Base-by-base conservation (phyloP, 73 alveolate genomes). In the Diophrys sp. region DNA sequence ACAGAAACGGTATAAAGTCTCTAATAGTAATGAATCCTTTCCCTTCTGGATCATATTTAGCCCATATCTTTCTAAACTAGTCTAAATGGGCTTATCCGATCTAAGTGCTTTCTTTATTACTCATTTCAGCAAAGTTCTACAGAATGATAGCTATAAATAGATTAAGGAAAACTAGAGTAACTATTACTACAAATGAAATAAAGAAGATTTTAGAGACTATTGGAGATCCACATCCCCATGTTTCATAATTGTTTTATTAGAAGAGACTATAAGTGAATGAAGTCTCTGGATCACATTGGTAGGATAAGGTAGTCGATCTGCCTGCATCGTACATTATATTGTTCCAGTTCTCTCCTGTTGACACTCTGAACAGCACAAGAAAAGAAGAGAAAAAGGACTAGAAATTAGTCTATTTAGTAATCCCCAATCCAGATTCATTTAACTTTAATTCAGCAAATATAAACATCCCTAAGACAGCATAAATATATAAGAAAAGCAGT, bases 101-200 rank as follows among this genome's bases (percentile, higher is more conserved):
- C n/a, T 69, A 53, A 32, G 29, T 83, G 24, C 31, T 75, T 24
- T 82, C 91, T 31, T 83, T 77, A 29, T 33, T 23, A 23, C 69
- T 28, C 29, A 77, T 77, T 32, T 56, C 74, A 18, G 66, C 82
- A 70, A 57, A 83, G 72, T 78, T 82, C 71, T 90, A 83, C 82
- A 90, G 33, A 30, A 90, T 87, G 70, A 90, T 87, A 0, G 96
- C 96, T 14, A 90, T 82, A 69, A 90, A 90, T 54, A 90, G 84
- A 55, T 90, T 90, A 69, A 90, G 84, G 69, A 90, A 82, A 77
- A 90, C 87, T 54, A 90, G 72, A 67, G 82, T 78, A 56, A 90
- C 84, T 30, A 90, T 24, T 74, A 90, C 53, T 26, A 55, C 67
- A 62, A 77, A 89, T 30, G 85, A 53, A 30, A 57, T 73, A 77